phyloP scores from a whole-genome alignment of 208 protist species.

The Leishmania lainsoni region DNA sequence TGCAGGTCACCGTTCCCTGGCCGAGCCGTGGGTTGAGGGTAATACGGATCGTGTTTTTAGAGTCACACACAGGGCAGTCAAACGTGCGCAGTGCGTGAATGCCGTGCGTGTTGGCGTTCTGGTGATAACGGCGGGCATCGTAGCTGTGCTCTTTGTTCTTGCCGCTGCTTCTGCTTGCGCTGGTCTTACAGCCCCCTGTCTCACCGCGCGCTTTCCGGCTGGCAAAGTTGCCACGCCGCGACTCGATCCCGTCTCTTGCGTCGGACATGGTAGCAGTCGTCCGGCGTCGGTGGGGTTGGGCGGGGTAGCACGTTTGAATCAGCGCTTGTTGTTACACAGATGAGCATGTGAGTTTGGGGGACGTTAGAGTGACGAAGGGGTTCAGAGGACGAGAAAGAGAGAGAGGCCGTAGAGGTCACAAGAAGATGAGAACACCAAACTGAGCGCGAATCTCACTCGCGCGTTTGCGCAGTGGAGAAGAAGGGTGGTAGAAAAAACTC shows the following conservation, averaged over 20 bases:
- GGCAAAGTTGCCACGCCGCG: slow-evolving; percentile 19
- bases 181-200: not conserved
- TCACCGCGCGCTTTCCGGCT: slow-evolving; percentile 27
- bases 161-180: not conserved
- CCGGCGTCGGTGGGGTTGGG: not conserved
- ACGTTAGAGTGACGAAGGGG: not conserved
- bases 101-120: slow-evolving; percentile 54
- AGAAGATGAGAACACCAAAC: not conserved
- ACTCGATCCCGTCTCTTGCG: not conserved
- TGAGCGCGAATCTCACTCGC: not conserved
- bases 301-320: not conserved
- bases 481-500: not conserved
- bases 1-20: slow-evolving; percentile 67
- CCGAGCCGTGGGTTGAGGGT: slow-evolving; percentile 50
- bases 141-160: slow-evolving; percentile 44
- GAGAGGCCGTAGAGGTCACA: slow-evolving; percentile 9
- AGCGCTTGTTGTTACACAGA: not conserved
- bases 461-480: not conserved
- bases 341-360: not conserved
- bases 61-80: slow-evolving; percentile 81
- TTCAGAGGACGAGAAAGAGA: not conserved
- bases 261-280: slow-evolving; percentile 20
- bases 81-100: slow-evolving; percentile 74
- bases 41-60: slow-evolving; percentile 69
- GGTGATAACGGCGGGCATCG: slow-evolving; percentile 52